Evolutionary conservation across 768 basidiomycete genomes (phyloP).

Genomic region (Naganishia onofrii): DNA sequence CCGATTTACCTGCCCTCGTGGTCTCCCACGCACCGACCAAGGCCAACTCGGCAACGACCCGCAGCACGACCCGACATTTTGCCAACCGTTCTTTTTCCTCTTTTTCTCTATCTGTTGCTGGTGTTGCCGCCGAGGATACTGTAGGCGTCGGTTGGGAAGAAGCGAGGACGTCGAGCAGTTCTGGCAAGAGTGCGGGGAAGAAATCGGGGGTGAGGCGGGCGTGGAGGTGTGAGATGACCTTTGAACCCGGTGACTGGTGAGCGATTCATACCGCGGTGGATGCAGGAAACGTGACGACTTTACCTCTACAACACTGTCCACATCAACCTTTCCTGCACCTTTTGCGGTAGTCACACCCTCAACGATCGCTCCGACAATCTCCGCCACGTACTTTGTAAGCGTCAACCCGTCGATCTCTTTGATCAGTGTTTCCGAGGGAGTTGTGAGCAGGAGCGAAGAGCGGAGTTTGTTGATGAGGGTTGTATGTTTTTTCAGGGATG

Average conservation of each 20-base stretch:
- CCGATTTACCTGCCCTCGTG: conserved; percentile 60
- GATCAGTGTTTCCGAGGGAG: conserved; percentile 67
- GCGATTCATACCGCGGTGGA: too few relatives aligned
- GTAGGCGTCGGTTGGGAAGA: conserved; percentile 51
- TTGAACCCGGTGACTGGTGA: conserved; percentile 14
- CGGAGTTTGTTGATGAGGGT: conserved; percentile 90
- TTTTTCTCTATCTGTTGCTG: conserved; percentile 75
- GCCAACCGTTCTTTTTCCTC: conserved; percentile 76
- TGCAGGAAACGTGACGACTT: too few relatives aligned
- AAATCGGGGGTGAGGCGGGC: conserved; percentile 78
- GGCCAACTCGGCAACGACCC: conserved; percentile 85
- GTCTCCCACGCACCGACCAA: conserved; percentile 78
- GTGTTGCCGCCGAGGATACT: conserved; percentile 57
- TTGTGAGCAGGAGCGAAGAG: conserved; percentile 67
- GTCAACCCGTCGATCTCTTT: conserved; percentile 88
- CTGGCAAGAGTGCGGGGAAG: conserved; percentile 66
- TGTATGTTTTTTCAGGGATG: conserved; percentile 92
- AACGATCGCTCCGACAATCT: conserved; percentile 78
- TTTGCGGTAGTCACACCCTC: conserved; percentile 65
- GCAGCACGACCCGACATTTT: conserved; percentile 78
- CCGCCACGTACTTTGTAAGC: conserved; percentile 93
- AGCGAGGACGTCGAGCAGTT: conserved; percentile 56
- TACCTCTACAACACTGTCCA: conserved; percentile 90
- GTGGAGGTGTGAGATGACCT: conserved; percentile 87
- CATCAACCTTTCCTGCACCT: conserved; percentile 74